Evolutionary conservation across 441 rosid species (phyloP).

Genomic region (Jatropha podagrica): DNA sequence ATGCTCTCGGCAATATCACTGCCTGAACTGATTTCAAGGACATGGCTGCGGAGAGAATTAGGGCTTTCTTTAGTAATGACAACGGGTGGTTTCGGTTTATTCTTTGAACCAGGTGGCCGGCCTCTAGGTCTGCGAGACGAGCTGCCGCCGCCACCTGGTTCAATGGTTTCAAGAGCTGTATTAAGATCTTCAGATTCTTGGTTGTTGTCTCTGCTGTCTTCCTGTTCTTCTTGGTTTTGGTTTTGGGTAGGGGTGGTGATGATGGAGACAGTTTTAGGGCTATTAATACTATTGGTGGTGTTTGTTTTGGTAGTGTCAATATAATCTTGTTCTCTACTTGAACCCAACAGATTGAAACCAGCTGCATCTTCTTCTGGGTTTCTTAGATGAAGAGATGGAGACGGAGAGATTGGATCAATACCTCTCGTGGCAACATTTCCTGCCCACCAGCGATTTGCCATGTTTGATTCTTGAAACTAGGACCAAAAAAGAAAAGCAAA

Average conservation of each 20-base stretch:
- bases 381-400: constrained; percentile 47
- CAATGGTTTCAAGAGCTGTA: constrained; percentile 28
- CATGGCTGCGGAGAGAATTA: constrained; percentile 81
- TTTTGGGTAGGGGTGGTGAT: constrained; percentile 30
- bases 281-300: constrained; percentile 9
- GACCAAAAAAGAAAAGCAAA: neutral
- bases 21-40: constrained; percentile 76
- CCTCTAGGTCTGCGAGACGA: constrained; percentile 81
- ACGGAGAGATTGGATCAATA: constrained; percentile 47
- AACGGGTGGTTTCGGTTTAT: constrained; percentile 71
- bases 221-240: constrained; percentile 43
- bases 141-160: constrained; percentile 47
- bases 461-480: constrained; percentile 23
- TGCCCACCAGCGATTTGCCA: constrained; percentile 96
- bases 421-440: constrained; percentile 71
- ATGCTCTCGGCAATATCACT: constrained; percentile 68
- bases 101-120: constrained; percentile 85
- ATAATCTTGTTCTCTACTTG: constrained; percentile 57
- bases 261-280: constrained; percentile 25
- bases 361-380: constrained; percentile 39
- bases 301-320: constrained; percentile 28
- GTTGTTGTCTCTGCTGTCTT: constrained; percentile 43
- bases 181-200: constrained; percentile 41
- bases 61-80: constrained; percentile 87
- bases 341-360: constrained; percentile 35